Evolutionary conservation across 768 basidiomycete genomes (phyloP), one percentile per base, ranked within the genome.

Genomic region (Rhodotorula babjevae): DNA sequence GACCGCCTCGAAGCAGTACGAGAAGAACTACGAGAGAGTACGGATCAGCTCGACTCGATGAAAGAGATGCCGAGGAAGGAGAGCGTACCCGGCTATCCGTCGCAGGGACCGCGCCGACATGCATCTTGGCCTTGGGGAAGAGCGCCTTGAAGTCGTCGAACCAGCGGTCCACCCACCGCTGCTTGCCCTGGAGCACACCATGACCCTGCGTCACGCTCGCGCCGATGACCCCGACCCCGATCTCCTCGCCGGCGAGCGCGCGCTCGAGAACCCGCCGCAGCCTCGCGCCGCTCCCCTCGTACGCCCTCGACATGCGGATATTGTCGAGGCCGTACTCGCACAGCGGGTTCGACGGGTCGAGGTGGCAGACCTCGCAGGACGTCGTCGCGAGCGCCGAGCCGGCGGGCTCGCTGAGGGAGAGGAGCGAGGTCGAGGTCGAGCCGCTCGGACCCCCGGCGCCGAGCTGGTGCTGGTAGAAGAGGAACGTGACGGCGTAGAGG

Each of bases 321-420:
- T 67, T 72, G 61, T 73, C 67, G 47, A 65, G 55, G 3, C 76
- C 76, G 58, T 78, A 78, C 57, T 76, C 65, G 56, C 75, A 75
- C 18, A 77, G 65, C 60, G 69, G 62, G 60, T 78, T 58, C 8
- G 50, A 14, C 1, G 71, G 75, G n/a, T 68, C 47, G 18, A 65
- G 19, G n/a, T 71, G 52, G 55, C 73, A 74, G 9, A 70, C 62
- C 21, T 74, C 73, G 63, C 73, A 74, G 5, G 65, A 63, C 33
- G 23, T 19, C 1, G 72, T 68, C 53, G 67, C 67, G 42, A 40
- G 36, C 6, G 61, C 31, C 16, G 46, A 25, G 23, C 23, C 25
- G 9, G 50, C 50, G 11, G 50, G 2, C 25, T 25, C 50, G 50
- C 12, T 27, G 50, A 52, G 50, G 8, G 50, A 7, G 50, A 52